Conservation (phyloP, 768 basidiomycete species). For the Mycena pura region DNA sequence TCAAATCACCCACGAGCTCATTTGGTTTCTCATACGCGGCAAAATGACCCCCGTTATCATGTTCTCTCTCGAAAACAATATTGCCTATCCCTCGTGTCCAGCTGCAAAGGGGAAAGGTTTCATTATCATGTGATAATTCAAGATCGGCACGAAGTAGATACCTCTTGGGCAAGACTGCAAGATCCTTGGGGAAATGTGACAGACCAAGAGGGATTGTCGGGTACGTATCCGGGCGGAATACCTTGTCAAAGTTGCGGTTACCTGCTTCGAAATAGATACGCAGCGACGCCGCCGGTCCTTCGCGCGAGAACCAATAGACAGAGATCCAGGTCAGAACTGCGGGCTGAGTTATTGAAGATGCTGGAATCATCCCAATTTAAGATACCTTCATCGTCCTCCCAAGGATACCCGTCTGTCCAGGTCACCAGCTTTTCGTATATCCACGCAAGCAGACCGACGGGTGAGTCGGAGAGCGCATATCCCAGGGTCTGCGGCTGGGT, state of each 20-base stretch:
- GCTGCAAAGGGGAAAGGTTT: not conserved
- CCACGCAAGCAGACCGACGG: slow-evolving; percentile 47
- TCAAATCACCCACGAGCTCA: slow-evolving; percentile 6
- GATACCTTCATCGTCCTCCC: slow-evolving; percentile 57
- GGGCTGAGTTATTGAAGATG: slow-evolving; percentile 17
- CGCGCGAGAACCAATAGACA: slow-evolving; percentile 63
- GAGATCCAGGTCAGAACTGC: slow-evolving; percentile 65
- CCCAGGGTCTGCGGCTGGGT: slow-evolving; percentile 7
- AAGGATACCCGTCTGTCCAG: slow-evolving; percentile 46
- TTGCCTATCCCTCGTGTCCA: slow-evolving; percentile 3
- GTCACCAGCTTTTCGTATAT: slow-evolving; percentile 38
- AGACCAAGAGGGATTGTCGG: slow-evolving; percentile 49
- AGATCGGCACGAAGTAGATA: too few species aligned
- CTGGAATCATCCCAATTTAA: not conserved
- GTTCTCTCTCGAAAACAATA: not conserved
- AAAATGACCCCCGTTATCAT: slow-evolving; percentile 8
- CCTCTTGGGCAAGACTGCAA: slow-evolving; percentile 32
- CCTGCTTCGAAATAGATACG: slow-evolving; percentile 61
- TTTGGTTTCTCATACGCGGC: slow-evolving; percentile 8
- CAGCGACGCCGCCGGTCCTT: slow-evolving; percentile 59
- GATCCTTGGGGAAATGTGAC: slow-evolving; percentile 55
- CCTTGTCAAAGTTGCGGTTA: slow-evolving; percentile 11
- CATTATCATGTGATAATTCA: too few species aligned
- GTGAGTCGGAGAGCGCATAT: slow-evolving; percentile 46
- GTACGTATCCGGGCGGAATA: not conserved